These are phyloP conservation scores for Termitomyces sp. DNA, from an alignment of 768 basidiomycete genomes.

Conservation along the genomic window DNA sequence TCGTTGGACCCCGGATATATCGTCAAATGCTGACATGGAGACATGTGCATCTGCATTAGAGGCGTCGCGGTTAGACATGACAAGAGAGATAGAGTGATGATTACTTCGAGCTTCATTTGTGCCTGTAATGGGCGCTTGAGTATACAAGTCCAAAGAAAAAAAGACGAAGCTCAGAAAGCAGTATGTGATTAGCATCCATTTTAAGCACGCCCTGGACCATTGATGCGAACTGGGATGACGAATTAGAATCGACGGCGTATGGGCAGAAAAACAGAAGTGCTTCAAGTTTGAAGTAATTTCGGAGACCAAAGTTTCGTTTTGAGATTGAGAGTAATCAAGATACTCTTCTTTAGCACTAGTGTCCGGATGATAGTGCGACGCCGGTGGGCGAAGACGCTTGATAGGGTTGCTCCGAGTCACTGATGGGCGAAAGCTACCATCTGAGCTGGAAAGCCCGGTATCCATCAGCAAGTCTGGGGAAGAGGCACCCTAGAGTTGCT, in stretches of 20 bases:
- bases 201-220: constrained; percentile 27
- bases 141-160: constrained; percentile 30
- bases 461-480: constrained; percentile 1
- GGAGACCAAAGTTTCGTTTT: constrained; percentile 9
- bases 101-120: background rate
- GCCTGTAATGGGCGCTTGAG: constrained; percentile 6
- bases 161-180: constrained; percentile 38
- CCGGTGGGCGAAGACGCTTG: constrained; percentile 34
- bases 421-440: constrained; percentile 43
- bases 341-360: constrained; percentile 6
- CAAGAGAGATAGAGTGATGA: background rate
- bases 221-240: constrained; percentile 21
- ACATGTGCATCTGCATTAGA: constrained; percentile 3
- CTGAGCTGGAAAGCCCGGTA: constrained; percentile 18
- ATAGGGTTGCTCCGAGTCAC: constrained; percentile 29
- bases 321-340: constrained; percentile 1
- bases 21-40: constrained; percentile 19
- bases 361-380: constrained; percentile 5
- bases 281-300: constrained; percentile 10
- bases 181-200: constrained; percentile 33
- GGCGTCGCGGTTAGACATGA: constrained; percentile 2
- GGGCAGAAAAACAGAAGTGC: constrained; percentile 11
- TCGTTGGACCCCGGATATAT: constrained; percentile 27
- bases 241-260: constrained; percentile 8
- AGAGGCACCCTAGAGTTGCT: too few species aligned